Conservation (phyloP, 352 stramenopile genomes). For the Pythium angustatum region DNA sequence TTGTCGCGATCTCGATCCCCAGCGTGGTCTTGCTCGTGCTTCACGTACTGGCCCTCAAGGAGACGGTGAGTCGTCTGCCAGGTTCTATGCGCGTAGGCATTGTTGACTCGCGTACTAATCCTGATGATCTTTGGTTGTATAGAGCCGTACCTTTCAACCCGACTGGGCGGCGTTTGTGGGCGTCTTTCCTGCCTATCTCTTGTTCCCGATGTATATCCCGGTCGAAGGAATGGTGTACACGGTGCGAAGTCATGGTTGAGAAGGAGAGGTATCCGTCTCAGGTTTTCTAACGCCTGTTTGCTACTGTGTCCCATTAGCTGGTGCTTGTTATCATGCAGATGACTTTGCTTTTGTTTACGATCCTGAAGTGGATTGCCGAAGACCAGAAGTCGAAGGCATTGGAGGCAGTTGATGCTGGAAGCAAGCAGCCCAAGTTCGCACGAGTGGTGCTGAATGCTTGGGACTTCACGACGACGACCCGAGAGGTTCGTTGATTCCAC, state of each 20-base stretch:
- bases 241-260: too few species aligned
- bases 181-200: conserved; percentile 52
- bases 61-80: conserved; percentile 24
- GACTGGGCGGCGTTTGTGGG: conserved; percentile 38
- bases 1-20: conserved; percentile 53
- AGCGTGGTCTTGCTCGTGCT: conserved; percentile 53
- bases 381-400: conserved; percentile 62
- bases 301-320: conserved; percentile 25
- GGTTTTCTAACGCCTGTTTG: too few species aligned
- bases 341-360: conserved; percentile 55
- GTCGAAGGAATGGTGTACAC: conserved; percentile 59
- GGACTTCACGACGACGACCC: conserved; percentile 56
- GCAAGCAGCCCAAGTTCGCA: conserved; percentile 58
- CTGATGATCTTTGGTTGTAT: background rate
- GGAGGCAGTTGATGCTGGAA: conserved; percentile 47
- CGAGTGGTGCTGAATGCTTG: conserved; percentile 71
- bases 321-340: conserved; percentile 50
- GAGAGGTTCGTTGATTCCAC: conserved; percentile 49
- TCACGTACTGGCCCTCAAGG: conserved; percentile 43
- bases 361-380: conserved; percentile 74
- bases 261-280: too few species aligned
- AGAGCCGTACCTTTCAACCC: conserved; percentile 9
- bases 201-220: conserved; percentile 57
- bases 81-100: background rate
- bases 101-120: too few species aligned